phyloP scores from a whole-genome alignment of 1,284 basidiomycete species.

The Schizophyllum amplum region DNA sequence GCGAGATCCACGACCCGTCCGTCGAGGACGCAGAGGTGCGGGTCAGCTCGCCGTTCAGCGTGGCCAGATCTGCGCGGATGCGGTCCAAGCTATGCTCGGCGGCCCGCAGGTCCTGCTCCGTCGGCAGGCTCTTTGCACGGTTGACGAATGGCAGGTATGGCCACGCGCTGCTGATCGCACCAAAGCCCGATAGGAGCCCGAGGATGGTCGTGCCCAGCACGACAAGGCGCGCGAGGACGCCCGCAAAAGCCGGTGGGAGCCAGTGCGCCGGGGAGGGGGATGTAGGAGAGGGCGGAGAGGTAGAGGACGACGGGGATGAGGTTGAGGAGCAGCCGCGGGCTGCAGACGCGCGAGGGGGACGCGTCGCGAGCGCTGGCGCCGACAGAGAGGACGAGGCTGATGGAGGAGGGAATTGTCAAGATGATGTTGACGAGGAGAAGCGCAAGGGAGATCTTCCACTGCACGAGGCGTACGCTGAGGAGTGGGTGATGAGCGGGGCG shows the following conservation, averaged over 20 bases:
- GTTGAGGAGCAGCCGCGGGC: conserved; percentile 33
- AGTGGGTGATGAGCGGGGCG: conserved; percentile 3
- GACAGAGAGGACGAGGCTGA: conserved; percentile 49
- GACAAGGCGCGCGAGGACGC: conserved; percentile 55
- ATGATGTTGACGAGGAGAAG: conserved; percentile 49
- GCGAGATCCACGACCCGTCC: too few relatives aligned
- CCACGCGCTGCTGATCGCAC: conserved; percentile 63
- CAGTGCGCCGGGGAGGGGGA: conserved; percentile 54
- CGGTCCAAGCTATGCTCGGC: conserved; percentile 45
- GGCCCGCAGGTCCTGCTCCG: conserved; percentile 39
- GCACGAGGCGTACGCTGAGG: conserved; percentile 46
- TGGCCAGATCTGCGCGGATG: too few relatives aligned
- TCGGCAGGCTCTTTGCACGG: conserved; percentile 20
- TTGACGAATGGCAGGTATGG: conserved; percentile 27
- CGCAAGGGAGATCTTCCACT: conserved; percentile 57
- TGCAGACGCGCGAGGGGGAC: conserved; percentile 11
- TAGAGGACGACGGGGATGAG: conserved; percentile 46
- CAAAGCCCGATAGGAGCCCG: conserved; percentile 66
- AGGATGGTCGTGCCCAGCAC: conserved; percentile 67
- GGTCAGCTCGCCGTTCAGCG: too few relatives aligned
- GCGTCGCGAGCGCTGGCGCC: conserved; percentile 13
- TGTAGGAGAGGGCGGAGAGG: conserved; percentile 50
- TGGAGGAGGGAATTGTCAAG: conserved; percentile 49
- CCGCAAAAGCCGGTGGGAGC: conserved; percentile 33
- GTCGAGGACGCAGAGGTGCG: too few relatives aligned